Base-by-base conservation (phyloP, 768 basidiomycete genomes). In the Grammothele lineata region DNA sequence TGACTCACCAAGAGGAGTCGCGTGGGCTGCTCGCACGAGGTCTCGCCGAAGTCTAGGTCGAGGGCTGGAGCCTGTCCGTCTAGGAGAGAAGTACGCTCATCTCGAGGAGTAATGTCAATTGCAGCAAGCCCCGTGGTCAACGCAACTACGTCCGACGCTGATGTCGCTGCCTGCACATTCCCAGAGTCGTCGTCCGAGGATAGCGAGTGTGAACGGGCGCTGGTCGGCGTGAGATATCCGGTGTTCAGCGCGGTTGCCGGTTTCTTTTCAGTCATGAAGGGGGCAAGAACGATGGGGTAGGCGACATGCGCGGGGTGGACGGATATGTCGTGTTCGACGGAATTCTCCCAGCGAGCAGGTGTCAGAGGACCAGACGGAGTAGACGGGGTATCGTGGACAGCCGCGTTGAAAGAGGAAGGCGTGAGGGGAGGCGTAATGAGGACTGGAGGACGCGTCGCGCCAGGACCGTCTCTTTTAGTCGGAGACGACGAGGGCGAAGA, bases 381-480 rank as follows among this genome's bases (percentile, higher is more conserved):
- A 24, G 51, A 47, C 26, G 52, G 51, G 44, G 53, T 60, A 23
- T 66, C 66, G 24, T 67, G 62, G 27, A 63, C 58, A 17, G 59
- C 59, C 30, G 73, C 71, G 30, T 62, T 68, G 54, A 75, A 67
- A 0, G 75, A 73, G 7, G 81, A 83, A 1, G 85, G 85, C 1
- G 85, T 86, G 36, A 87, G 72, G 10, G 84, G 85, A 26, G 84
- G 84, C 0, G 84, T 86, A 43, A 85, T 69, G 35, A 81, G 68
- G 19, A 65, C 58, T 21, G 66, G 61, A 17, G 63, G 52, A 48
- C 54, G 56, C 14, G 61, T 38, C 17, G 47, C 35, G 54, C 44
- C 32, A 45, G 46, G 36, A 12, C 23, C 18, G 40, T 37, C 55
- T 40, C 22, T 48, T 40, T 47, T 57, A 43, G 58, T 37, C 54